phyloP scores from a whole-genome alignment of 2,329 filamentous ascomycete genomes.

The Aspergillus neotritici region DNA sequence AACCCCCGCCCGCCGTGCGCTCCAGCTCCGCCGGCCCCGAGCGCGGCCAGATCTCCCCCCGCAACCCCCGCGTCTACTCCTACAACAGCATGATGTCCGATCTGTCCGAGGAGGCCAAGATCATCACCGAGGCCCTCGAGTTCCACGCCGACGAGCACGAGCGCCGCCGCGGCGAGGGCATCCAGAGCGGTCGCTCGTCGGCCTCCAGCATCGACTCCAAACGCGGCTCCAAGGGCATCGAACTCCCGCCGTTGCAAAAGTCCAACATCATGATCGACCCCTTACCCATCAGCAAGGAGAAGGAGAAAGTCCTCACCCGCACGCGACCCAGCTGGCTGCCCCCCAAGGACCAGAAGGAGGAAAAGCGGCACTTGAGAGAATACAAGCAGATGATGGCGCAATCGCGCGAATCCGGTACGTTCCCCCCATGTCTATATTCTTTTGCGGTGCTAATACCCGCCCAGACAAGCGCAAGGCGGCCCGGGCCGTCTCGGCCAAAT shows the following conservation, averaged over 20 bases:
- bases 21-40: slow-evolving; percentile 39
- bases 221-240: slow-evolving; percentile 36
- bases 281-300: slow-evolving; percentile 61
- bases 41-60: slow-evolving; percentile 36
- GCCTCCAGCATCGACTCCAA: slow-evolving; percentile 36
- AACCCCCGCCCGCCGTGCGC: slow-evolving; percentile 21
- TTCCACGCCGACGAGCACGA: slow-evolving; percentile 50
- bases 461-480: slow-evolving; percentile 47
- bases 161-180: slow-evolving; percentile 40
- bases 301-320: slow-evolving; percentile 58
- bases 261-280: slow-evolving; percentile 62
- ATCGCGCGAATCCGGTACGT: slow-evolving; percentile 52
- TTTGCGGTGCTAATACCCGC: too few species aligned
- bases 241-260: slow-evolving; percentile 57
- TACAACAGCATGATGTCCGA: slow-evolving; percentile 55
- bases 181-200: slow-evolving; percentile 41
- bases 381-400: slow-evolving; percentile 63
- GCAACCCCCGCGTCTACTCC: slow-evolving; percentile 49
- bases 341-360: slow-evolving; percentile 75
- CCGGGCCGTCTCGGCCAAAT: slow-evolving; percentile 43
- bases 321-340: slow-evolving; percentile 64
- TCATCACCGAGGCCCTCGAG: slow-evolving; percentile 56
- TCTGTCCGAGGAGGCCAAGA: slow-evolving; percentile 55
- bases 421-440: neutral
- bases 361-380: slow-evolving; percentile 75